Percentiles rank a stretch among this genome's conserved stretches.
Conservation (phyloP, 768 basidiomycete species). For the Pleurotus ostreatus region DNA sequence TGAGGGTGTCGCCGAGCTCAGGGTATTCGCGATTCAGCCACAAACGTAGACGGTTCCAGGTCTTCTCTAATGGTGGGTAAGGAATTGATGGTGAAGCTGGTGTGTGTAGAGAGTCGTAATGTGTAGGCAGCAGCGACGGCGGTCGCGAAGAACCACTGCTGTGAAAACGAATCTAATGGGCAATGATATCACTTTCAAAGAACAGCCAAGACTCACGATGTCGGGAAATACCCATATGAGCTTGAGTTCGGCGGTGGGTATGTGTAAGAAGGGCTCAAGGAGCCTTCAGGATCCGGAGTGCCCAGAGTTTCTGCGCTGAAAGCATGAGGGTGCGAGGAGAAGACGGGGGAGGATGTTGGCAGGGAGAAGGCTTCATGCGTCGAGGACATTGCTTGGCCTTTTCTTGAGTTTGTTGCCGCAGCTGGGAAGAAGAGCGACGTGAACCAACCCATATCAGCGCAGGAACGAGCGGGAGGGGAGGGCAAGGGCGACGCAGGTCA, state of each 20-base stretch:
- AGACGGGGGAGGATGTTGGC: slow-evolving; percentile 65
- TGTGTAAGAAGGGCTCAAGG: slow-evolving; percentile 55
- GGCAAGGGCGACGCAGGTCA: slow-evolving; percentile 1
- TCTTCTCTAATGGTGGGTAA: slow-evolving; percentile 78
- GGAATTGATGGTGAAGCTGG: slow-evolving; percentile 35
- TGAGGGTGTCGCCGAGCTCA: slow-evolving; percentile 93
- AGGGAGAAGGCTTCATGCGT: slow-evolving; percentile 90
- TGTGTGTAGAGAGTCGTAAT: slow-evolving; percentile 48
- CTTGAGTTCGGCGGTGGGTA: slow-evolving; percentile 69
- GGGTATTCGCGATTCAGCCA: slow-evolving; percentile 88
- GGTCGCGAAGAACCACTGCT: slow-evolving; percentile 39
- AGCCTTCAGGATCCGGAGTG: slow-evolving; percentile 44
- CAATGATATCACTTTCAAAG: slow-evolving; percentile 7
- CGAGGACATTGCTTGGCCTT: slow-evolving; percentile 65
- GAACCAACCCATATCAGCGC: slow-evolving; percentile 64
- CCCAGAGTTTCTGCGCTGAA: slow-evolving; percentile 53
- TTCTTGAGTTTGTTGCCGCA: slow-evolving; percentile 42
- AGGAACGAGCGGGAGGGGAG: slow-evolving; percentile 6
- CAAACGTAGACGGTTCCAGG: slow-evolving; percentile 80
- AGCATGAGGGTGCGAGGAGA: slow-evolving; percentile 49
- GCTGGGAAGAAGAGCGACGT: slow-evolving; percentile 58
- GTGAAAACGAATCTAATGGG: slow-evolving; percentile 11
- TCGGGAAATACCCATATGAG: slow-evolving; percentile 58
- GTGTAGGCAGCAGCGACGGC: slow-evolving; percentile 62
- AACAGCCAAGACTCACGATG: slow-evolving; percentile 38